Evolutionary conservation across 768 basidiomycete genomes (phyloP).

Genomic region (Suillus spraguei): DNA sequence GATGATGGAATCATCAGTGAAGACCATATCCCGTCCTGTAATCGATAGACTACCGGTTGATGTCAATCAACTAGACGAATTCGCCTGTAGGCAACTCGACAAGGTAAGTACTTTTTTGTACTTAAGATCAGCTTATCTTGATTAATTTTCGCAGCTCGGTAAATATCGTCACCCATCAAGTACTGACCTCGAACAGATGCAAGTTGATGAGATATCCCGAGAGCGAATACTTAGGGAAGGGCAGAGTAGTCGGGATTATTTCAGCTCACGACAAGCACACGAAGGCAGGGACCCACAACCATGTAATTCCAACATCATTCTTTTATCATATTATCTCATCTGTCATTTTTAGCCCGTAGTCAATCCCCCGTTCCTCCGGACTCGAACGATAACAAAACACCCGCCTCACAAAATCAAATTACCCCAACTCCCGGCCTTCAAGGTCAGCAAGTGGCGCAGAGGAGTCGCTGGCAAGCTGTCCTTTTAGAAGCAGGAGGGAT

Average conservation of each 20-base stretch:
- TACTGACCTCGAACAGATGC: conserved; percentile 31
- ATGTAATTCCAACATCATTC: conserved; percentile 14
- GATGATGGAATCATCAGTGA: conserved; percentile 85
- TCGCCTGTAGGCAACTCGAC: conserved; percentile 87
- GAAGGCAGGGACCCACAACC: conserved; percentile 5
- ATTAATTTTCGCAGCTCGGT: conserved; percentile 41
- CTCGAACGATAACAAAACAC: conserved; percentile 22
- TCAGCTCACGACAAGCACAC: conserved; percentile 2
- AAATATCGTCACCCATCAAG: conserved; percentile 48
- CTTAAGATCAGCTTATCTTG: conserved; percentile 1
- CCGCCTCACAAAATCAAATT: conserved; percentile 25
- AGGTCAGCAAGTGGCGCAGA: conserved; percentile 54
- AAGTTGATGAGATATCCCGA: conserved; percentile 21
- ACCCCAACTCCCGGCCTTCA: conserved; percentile 20
- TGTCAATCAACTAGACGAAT: conserved; percentile 79
- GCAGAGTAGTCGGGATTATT: conserved; percentile 12
- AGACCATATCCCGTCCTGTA: conserved; percentile 79
- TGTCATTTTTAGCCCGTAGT: conserved; percentile 13
- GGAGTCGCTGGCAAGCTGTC: conserved; percentile 86
- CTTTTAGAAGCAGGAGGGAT: conserved; percentile 87
- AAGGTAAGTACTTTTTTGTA: conserved; percentile 50
- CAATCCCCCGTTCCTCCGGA: neutral
- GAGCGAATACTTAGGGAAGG: neutral
- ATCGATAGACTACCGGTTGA: conserved; percentile 77
- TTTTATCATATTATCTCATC: conserved; percentile 8